Conservation (phyloP, 2,329 filamentous ascomycete genomes). For the Ciborinia camelliae region DNA sequence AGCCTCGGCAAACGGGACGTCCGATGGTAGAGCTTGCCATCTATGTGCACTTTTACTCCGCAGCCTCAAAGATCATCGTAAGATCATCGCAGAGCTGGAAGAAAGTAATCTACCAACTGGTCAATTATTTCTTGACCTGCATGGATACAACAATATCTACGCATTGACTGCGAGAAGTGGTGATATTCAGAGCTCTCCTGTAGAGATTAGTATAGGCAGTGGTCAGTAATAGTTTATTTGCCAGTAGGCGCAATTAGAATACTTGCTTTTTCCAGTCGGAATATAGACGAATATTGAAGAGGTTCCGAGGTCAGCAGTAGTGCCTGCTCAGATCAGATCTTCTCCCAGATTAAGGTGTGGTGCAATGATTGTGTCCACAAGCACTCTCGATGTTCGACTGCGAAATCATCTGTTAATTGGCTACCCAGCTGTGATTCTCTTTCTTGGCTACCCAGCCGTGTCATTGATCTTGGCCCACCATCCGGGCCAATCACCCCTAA, state of each 20-base stretch:
- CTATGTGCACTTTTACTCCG: constrained; percentile 9
- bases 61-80: constrained; percentile 2
- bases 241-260: not conserved
- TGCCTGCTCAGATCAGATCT: constrained; percentile 9
- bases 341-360: constrained; percentile 5
- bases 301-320: constrained; percentile 15
- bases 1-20: not conserved
- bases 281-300: constrained; percentile 2
- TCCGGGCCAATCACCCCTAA: not conserved
- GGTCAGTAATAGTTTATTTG: constrained; percentile 1
- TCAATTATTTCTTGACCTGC: not conserved
- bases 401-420: constrained; percentile 8
- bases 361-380: constrained; percentile 11
- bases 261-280: not conserved
- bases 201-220: not conserved
- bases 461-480: constrained; percentile 10
- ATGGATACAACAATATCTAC: not conserved
- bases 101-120: constrained; percentile 1
- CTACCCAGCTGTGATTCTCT: constrained; percentile 7
- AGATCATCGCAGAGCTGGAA: not conserved
- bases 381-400: not conserved
- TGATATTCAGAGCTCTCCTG: not conserved
- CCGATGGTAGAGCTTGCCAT: not conserved
- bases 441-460: constrained; percentile 10
- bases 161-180: not conserved